Percentiles rank a stretch among this genome's conserved stretches.
phyloP scores from a whole-genome alignment of 768 basidiomycete genomes.

The Macrocybe gigantea region DNA sequence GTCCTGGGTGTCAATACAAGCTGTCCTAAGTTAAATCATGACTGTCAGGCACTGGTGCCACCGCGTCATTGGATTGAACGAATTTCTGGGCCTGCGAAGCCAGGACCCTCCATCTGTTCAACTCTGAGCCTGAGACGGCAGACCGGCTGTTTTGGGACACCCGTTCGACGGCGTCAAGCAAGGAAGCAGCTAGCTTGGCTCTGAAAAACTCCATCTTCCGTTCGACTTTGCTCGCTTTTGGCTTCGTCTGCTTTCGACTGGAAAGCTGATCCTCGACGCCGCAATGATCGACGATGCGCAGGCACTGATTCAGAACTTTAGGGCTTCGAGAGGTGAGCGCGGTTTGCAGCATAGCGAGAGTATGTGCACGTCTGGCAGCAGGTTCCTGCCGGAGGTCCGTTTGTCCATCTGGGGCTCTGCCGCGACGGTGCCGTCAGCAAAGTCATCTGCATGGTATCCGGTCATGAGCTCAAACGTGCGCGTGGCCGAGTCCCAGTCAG shows the following conservation, averaged over 20 bases:
- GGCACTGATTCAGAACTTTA: constrained; percentile 50
- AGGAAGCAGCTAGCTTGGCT: constrained; percentile 41
- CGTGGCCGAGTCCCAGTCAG: constrained; percentile 56
- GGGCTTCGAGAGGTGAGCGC: constrained; percentile 47
- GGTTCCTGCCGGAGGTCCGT: constrained; percentile 35
- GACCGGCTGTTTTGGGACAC: constrained; percentile 13
- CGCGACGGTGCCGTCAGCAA: constrained; percentile 40
- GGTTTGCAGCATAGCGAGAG: constrained; percentile 53
- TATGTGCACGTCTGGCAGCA: constrained; percentile 45
- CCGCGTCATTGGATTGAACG: too few relatives aligned
- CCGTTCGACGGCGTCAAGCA: constrained; percentile 34
- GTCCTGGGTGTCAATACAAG: too few relatives aligned
- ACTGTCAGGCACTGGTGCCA: too few relatives aligned
- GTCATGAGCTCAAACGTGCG: constrained; percentile 69
- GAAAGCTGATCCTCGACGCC: constrained; percentile 32
- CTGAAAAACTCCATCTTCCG: constrained; percentile 27
- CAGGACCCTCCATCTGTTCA: constrained; percentile 21
- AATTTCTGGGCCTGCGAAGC: constrained; percentile 12
- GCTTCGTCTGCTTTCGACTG: constrained; percentile 8
- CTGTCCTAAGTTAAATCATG: too few relatives aligned
- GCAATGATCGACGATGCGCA: constrained; percentile 52
- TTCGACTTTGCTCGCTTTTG: constrained; percentile 25
- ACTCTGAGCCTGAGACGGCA: constrained; percentile 13
- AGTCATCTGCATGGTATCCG: constrained; percentile 51
- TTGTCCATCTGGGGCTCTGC: constrained; percentile 32